Evolutionary conservation across 2,329 filamentous ascomycete genomes (phyloP).

Genomic region (Fusarium nisikadoi): DNA sequence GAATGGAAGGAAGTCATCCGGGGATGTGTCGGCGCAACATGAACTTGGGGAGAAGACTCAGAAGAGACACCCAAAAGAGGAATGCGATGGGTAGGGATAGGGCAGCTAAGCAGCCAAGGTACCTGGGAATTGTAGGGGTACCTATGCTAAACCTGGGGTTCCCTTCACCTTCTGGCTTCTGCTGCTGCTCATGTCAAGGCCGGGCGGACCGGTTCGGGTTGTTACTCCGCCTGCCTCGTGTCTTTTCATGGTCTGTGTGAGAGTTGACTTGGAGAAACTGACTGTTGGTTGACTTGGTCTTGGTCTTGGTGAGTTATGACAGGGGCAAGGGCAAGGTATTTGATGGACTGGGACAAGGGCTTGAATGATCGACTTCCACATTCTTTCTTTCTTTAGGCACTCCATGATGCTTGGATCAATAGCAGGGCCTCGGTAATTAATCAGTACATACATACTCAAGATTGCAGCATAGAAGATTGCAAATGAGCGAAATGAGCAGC

Average conservation of each 20-base stretch:
- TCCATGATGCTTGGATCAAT: conserved; percentile 10
- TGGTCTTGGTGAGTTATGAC: neutral
- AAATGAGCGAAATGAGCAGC: neutral
- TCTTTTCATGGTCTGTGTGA: conserved; percentile 26
- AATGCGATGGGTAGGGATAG: conserved; percentile 2
- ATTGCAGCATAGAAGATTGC: neutral
- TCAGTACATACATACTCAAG: neutral
- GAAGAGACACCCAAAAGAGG: conserved; percentile 10
- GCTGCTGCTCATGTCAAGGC: conserved; percentile 24
- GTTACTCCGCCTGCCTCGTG: conserved; percentile 36
- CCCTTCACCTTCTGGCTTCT: conserved; percentile 6
- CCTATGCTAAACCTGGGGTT: conserved; percentile 32
- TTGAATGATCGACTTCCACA: conserved; percentile 25
- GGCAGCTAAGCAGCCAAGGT: neutral
- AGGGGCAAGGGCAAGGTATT: conserved; percentile 4
- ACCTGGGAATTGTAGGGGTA: no score
- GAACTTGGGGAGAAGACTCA: conserved; percentile 5
- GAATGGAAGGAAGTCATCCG: conserved; percentile 1
- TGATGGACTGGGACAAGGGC: conserved; percentile 22
- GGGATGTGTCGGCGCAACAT: conserved; percentile 12
- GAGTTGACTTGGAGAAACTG: neutral
- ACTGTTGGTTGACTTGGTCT: neutral
- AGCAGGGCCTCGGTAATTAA: conserved; percentile 3
- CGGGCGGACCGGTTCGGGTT: conserved; percentile 35
- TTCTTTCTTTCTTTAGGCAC: neutral